Percentiles rank a stretch among this genome's conserved stretches.
Evolutionary conservation across 305 asterid genomes (phyloP).

Genomic region (Ilex paraguariensis): DNA sequence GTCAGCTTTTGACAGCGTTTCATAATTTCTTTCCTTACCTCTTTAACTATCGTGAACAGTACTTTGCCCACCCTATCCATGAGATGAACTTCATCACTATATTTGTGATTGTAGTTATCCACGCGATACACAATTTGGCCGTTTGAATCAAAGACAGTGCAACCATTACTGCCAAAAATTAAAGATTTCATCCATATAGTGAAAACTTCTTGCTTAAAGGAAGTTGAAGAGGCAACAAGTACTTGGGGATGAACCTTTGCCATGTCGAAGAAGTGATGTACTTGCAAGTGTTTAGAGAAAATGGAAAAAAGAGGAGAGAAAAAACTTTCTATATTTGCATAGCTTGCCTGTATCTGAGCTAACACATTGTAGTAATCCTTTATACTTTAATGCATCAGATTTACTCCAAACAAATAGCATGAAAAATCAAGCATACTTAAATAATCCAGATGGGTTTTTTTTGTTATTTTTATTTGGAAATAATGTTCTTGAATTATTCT

Average conservation of each 20-base stretch:
- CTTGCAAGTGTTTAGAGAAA: no score
- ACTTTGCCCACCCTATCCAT: constrained; percentile 33
- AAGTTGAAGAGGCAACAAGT: constrained; percentile 11
- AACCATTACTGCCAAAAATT: constrained; percentile 36
- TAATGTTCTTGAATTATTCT: not conserved
- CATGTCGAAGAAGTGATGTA: constrained; percentile 8
- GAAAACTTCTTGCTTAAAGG: constrained; percentile 35
- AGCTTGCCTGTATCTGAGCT: not conserved
- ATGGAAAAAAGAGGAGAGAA: no score
- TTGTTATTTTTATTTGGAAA: not conserved
- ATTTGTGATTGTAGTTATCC: constrained; percentile 27
- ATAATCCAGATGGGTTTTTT: not conserved
- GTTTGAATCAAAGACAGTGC: constrained; percentile 30
- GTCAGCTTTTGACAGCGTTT: not conserved
- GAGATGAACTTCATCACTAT: constrained; percentile 20
- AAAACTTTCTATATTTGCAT: not conserved
- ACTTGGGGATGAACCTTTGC: constrained; percentile 38
- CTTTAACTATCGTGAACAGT: constrained; percentile 25
- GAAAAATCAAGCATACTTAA: not conserved
- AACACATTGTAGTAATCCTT: no score
- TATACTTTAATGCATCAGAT: no score
- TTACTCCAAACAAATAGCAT: no score
- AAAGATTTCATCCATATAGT: constrained; percentile 47
- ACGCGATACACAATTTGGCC: constrained; percentile 34
- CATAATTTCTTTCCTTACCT: constrained; percentile 14